A percentile compares a stretch with the other conserved stretches of the same genome.
Evolutionary conservation across 257 asterid genomes (phyloP).

Genomic region (Solanum sejunctum): DNA sequence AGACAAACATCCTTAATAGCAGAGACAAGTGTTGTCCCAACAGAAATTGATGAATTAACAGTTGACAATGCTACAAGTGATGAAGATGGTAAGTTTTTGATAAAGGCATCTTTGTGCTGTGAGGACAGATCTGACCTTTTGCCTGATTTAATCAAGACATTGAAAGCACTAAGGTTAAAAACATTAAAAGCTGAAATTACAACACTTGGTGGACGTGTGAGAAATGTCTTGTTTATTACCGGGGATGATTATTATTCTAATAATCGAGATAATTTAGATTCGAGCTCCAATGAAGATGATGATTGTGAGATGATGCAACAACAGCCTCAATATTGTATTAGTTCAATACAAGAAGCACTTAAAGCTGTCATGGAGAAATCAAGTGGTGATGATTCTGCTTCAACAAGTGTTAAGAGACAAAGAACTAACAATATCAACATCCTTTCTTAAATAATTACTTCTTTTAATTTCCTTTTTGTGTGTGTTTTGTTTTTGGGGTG

Average conservation of each 20-base stretch:
- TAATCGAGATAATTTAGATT: neutral
- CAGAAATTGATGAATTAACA: conserved; percentile 58
- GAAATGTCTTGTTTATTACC: conserved; percentile 62
- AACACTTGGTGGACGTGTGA: conserved; percentile 68
- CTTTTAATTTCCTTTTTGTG: neutral
- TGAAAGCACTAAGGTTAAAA: conserved; percentile 46
- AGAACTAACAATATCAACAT: conserved; percentile 49
- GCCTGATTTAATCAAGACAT: conserved; percentile 67
- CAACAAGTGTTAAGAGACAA: conserved; percentile 65
- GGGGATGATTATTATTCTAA: conserved; percentile 24
- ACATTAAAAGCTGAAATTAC: conserved; percentile 75
- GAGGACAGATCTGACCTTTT: conserved; percentile 74
- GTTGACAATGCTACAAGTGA: conserved; percentile 49
- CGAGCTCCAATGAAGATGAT: neutral
- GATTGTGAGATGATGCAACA: conserved; percentile 10
- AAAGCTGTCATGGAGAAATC: conserved; percentile 71
- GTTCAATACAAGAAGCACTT: conserved; percentile 66
- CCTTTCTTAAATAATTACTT: conserved; percentile 11
- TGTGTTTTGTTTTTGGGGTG: neutral
- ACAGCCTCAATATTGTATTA: conserved; percentile 14
- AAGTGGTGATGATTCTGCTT: conserved; percentile 41
- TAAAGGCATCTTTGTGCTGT: conserved; percentile 78
- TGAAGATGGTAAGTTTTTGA: conserved; percentile 49
- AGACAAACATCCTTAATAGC: conserved; percentile 56
- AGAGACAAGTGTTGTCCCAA: conserved; percentile 49